phyloP scores from a whole-genome alignment of 495 filamentous ascomycete species.

The Penicillium tannophilum region DNA sequence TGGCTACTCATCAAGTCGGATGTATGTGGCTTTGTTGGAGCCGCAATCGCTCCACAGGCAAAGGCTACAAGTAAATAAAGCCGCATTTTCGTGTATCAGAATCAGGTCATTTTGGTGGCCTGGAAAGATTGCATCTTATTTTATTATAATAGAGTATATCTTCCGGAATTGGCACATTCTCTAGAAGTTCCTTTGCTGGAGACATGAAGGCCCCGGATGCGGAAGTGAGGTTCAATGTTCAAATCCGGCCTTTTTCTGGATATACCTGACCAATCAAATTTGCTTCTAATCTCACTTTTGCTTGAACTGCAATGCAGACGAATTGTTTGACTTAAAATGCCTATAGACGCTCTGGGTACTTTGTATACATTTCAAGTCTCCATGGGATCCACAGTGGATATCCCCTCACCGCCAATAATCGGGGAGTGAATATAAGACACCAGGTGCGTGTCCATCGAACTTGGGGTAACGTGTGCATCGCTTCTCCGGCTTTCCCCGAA shows the following conservation, averaged over 20 bases:
- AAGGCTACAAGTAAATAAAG: neutral
- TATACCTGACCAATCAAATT: neutral
- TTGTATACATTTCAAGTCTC: neutral
- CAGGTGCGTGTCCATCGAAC: conserved; percentile 8
- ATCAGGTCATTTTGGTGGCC: neutral
- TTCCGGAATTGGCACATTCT: neutral
- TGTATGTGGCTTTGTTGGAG: conserved; percentile 3
- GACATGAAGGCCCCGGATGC: neutral
- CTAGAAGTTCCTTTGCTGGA: neutral
- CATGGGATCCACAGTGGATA: conserved; percentile 17
- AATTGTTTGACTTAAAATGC: neutral
- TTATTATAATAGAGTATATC: neutral
- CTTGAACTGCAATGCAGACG: neutral
- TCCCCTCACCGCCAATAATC: conserved; percentile 32
- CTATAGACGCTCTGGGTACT: neutral
- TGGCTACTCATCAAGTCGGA: neutral
- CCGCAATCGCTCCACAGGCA: neutral
- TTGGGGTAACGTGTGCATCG: neutral
- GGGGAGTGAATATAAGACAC: conserved; percentile 23
- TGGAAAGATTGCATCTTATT: neutral
- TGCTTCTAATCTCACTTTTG: too few species aligned
- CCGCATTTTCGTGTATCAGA: neutral
- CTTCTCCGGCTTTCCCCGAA: conserved; percentile 23
- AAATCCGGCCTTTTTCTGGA: neutral
- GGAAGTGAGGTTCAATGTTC: neutral